Evolutionary conservation across 768 basidiomycete species (phyloP).

Genomic region (Pulveroboletus sp.): DNA sequence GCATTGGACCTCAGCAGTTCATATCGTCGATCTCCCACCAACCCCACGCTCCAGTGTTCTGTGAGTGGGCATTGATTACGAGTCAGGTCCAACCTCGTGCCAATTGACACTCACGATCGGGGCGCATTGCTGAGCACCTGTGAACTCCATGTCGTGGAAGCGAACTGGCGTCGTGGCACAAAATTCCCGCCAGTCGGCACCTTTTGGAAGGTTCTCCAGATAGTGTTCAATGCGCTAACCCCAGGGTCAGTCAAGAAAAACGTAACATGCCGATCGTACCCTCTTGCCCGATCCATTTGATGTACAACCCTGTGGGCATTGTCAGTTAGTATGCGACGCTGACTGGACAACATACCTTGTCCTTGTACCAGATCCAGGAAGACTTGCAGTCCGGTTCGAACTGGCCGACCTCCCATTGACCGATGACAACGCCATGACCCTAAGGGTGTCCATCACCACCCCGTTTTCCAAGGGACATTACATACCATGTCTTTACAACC

Average conservation of each 20-base stretch:
- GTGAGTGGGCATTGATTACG: no score
- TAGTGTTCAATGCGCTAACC: slow-evolving; percentile 25
- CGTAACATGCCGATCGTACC: slow-evolving; percentile 7
- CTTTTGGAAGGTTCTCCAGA: slow-evolving; percentile 23
- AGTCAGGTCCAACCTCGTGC: no score
- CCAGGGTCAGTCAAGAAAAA: background rate
- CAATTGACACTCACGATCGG: no score
- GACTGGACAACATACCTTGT: slow-evolving; percentile 21
- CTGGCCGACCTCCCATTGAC: slow-evolving; percentile 27
- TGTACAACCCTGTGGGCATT: slow-evolving; percentile 21
- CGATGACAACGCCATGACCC: slow-evolving; percentile 18
- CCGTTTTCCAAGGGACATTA: background rate
- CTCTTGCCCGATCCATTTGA: slow-evolving; percentile 23
- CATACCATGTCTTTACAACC: slow-evolving; percentile 24
- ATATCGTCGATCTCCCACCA: background rate
- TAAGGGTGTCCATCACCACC: slow-evolving; percentile 1
- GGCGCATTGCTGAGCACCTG: slow-evolving; percentile 16
- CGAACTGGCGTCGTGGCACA: slow-evolving; percentile 33
- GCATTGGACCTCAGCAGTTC: background rate
- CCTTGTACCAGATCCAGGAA: slow-evolving; percentile 24
- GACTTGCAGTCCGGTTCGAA: slow-evolving; percentile 27
- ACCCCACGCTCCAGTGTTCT: background rate
- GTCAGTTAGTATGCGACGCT: background rate
- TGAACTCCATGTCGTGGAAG: slow-evolving; percentile 24
- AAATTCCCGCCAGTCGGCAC: slow-evolving; percentile 31